These are phyloP conservation scores for Mycena sanguinolenta DNA, from an alignment of 768 basidiomycete genomes.

Conservation along the genomic window DNA sequence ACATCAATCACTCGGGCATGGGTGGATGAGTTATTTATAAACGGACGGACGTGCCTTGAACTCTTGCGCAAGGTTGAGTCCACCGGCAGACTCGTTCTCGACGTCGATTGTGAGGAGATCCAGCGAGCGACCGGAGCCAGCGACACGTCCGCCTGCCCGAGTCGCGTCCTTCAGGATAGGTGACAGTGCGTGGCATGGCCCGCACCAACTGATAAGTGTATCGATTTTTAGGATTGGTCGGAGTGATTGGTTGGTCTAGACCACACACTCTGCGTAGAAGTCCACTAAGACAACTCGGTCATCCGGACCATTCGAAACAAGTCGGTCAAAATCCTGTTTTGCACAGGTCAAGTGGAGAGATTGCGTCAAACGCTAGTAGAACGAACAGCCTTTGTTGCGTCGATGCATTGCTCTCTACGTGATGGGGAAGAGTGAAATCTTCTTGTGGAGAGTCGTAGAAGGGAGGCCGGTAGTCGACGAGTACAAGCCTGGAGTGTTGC, in stretches of 20 bases:
- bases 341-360: not conserved
- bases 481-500: conserved; percentile 7
- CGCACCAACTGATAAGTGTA: conserved; percentile 72
- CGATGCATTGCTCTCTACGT: conserved; percentile 56
- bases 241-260: conserved; percentile 10
- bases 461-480: not conserved
- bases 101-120: conserved; percentile 83
- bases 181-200: conserved; percentile 79
- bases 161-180: conserved; percentile 77
- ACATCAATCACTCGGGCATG: not conserved
- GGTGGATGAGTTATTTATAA: conserved; percentile 5
- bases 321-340: conserved; percentile 29
- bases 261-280: conserved; percentile 82
- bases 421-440: conserved; percentile 57
- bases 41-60: conserved; percentile 58
- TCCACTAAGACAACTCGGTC: conserved; percentile 78
- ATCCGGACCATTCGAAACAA: conserved; percentile 45
- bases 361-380: not conserved
- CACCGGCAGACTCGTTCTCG: conserved; percentile 60
- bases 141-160: conserved; percentile 51
- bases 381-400: conserved; percentile 62
- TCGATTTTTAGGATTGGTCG: not conserved
- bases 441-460: not conserved
- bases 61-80: conserved; percentile 62
- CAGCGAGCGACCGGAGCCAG: conserved; percentile 68